These are phyloP conservation scores for Fusarium illudens DNA, from an alignment of 2,329 filamentous ascomycete genomes.

Conservation along the genomic window DNA sequence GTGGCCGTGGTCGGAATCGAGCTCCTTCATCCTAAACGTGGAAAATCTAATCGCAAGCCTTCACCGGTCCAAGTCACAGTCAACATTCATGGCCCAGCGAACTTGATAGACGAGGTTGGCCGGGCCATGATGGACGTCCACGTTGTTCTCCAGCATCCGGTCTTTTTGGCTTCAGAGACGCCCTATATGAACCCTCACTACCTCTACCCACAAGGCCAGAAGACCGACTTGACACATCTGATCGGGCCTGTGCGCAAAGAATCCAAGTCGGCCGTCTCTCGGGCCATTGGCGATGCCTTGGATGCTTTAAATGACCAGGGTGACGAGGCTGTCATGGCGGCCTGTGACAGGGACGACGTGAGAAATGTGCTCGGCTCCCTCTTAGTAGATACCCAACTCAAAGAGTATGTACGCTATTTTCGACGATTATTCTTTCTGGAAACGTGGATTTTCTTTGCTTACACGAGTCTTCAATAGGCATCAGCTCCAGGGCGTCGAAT, in stretches of 20 bases:
- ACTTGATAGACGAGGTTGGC: background rate
- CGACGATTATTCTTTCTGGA: accelerated
- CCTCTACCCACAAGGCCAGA: background rate
- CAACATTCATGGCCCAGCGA: background rate
- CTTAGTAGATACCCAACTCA: background rate
- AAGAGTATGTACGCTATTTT: background rate
- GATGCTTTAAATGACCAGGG: background rate
- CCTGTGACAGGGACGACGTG: background rate
- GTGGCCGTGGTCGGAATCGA: background rate
- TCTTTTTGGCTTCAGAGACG: background rate
- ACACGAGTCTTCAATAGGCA: background rate
- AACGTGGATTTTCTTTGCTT: background rate
- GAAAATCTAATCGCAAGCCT: accelerated
- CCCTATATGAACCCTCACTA: background rate
- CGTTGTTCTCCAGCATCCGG: background rate
- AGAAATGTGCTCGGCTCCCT: accelerated
- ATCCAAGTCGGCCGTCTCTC: accelerated
- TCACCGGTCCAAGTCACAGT: accelerated
- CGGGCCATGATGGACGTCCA: accelerated
- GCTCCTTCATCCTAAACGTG: accelerated
- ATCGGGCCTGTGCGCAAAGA: background rate
- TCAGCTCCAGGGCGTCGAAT: background rate
- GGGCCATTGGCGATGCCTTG: background rate
- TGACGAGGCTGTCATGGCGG: background rate
- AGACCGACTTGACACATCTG: background rate